phyloP scores from a whole-genome alignment of 371 early-diverging fungal species.

The Parasitella parasitica region DNA sequence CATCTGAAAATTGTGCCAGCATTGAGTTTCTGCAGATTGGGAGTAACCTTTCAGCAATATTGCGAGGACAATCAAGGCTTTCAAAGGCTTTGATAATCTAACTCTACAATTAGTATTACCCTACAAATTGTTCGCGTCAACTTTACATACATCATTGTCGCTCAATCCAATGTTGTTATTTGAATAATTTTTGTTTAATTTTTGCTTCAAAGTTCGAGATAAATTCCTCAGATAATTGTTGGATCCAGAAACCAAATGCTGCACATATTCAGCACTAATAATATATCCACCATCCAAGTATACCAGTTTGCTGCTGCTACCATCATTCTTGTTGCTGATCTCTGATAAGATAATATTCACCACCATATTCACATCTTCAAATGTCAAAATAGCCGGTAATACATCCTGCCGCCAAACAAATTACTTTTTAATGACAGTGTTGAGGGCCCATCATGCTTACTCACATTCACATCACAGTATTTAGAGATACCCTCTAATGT shows the following conservation, averaged over 20 bases:
- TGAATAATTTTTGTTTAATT: background rate
- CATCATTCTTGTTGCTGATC: background rate
- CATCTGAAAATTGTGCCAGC: conserved; percentile 3
- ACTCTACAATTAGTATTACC: background rate
- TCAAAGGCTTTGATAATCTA: conserved; percentile 23
- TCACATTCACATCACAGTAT: conserved; percentile 23
- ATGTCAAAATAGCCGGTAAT: conserved; percentile 9
- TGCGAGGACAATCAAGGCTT: conserved; percentile 5
- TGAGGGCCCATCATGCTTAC: too few relatives aligned
- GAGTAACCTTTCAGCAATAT: conserved; percentile 9
- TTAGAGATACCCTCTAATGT: background rate
- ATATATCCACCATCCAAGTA: conserved; percentile 20
- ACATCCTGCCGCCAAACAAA: too few relatives aligned
- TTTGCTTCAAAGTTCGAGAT: conserved; percentile 10
- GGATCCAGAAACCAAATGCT: conserved; percentile 11
- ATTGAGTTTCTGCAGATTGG: conserved; percentile 9
- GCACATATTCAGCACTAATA: conserved; percentile 16
- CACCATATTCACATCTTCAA: conserved; percentile 19
- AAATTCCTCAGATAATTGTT: conserved; percentile 8
- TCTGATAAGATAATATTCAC: conserved; percentile 15
- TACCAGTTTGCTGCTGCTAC: background rate
- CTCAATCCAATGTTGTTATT: background rate
- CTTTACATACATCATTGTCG: background rate
- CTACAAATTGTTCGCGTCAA: too few relatives aligned
- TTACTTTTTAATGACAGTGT: too few relatives aligned